Evolutionary conservation across 2,329 filamentous ascomycete genomes (phyloP).

Genomic region (Beauveria sp.): DNA sequence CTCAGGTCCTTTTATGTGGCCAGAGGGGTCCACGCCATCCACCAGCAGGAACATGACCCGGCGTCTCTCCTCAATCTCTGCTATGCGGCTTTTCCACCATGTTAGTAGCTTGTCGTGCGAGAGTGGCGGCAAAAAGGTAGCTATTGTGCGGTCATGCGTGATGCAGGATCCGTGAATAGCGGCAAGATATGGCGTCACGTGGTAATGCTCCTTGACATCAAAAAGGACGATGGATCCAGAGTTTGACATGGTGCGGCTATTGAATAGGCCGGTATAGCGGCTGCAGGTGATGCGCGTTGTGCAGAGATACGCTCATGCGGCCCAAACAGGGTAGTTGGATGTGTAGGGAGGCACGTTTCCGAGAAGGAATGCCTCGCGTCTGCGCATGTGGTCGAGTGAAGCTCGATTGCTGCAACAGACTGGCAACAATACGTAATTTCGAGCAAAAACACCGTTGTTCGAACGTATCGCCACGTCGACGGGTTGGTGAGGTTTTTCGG

Average conservation of each 20-base stretch:
- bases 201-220: conserved; percentile 35
- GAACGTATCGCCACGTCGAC: neutral
- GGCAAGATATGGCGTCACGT: conserved; percentile 49
- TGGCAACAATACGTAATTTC: neutral
- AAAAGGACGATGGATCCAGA: conserved; percentile 35
- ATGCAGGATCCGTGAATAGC: conserved; percentile 53
- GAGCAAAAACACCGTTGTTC: neutral
- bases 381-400: neutral
- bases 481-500: neutral
- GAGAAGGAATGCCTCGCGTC: neutral
- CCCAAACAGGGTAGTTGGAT: neutral
- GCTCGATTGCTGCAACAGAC: too few relatives aligned
- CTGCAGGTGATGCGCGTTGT: neutral
- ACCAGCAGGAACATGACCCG: conserved; percentile 49
- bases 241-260: conserved; percentile 20
- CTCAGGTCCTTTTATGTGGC: conserved; percentile 33
- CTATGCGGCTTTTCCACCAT: conserved; percentile 49
- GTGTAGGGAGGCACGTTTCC: neutral
- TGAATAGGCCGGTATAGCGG: neutral
- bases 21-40: conserved; percentile 24
- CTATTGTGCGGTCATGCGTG: conserved; percentile 46
- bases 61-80: conserved; percentile 36
- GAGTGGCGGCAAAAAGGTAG: conserved; percentile 53
- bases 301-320: neutral
- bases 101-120: conserved; percentile 45